These are phyloP conservation scores for Lactarius indigo DNA, from an alignment of 768 basidiomycete species.

Conservation along the genomic window DNA sequence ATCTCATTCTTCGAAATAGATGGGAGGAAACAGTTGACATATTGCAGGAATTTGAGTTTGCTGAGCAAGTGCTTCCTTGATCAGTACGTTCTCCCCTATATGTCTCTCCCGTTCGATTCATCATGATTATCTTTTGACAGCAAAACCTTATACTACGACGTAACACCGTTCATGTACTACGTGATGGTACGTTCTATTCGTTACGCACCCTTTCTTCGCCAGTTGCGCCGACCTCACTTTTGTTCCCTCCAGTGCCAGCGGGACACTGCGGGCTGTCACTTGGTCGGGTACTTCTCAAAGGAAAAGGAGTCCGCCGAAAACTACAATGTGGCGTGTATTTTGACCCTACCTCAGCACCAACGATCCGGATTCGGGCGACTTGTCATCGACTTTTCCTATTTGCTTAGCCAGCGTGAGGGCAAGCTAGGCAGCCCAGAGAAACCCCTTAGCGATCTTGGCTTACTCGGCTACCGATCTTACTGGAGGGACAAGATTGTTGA, in stretches of 20 bases:
- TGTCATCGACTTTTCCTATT: slow-evolving; percentile 97
- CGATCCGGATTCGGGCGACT: slow-evolving; percentile 93
- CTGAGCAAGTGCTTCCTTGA: slow-evolving; percentile 98
- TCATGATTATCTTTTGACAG: slow-evolving; percentile 37
- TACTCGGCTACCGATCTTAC: slow-evolving; percentile 91
- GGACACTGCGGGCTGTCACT: slow-evolving; percentile 87
- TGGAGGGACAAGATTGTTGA: slow-evolving; percentile 98
- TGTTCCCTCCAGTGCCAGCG: slow-evolving; percentile 57
- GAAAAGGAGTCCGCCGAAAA: slow-evolving; percentile 98
- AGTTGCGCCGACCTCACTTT: slow-evolving; percentile 4
- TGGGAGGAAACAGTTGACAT: slow-evolving; percentile 91
- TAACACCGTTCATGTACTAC: slow-evolving; percentile 99
- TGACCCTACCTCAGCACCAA: slow-evolving; percentile 98
- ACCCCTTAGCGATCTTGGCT: slow-evolving; percentile 89
- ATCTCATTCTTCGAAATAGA: slow-evolving; percentile 99
- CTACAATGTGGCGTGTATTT: slow-evolving; percentile 98
- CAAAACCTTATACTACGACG: slow-evolving; percentile 99
- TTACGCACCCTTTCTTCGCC: not conserved
- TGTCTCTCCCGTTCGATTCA: not conserved
- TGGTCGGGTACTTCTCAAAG: slow-evolving; percentile 98
- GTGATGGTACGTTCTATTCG: slow-evolving; percentile 68
- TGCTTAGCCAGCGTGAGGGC: slow-evolving; percentile 92
- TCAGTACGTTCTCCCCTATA: slow-evolving; percentile 58
- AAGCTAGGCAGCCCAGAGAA: slow-evolving; percentile 98
- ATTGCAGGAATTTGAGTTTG: slow-evolving; percentile 95